Base-by-base conservation (phyloP, 2,329 filamentous ascomycete species). In the Clarireedia hainanense region DNA sequence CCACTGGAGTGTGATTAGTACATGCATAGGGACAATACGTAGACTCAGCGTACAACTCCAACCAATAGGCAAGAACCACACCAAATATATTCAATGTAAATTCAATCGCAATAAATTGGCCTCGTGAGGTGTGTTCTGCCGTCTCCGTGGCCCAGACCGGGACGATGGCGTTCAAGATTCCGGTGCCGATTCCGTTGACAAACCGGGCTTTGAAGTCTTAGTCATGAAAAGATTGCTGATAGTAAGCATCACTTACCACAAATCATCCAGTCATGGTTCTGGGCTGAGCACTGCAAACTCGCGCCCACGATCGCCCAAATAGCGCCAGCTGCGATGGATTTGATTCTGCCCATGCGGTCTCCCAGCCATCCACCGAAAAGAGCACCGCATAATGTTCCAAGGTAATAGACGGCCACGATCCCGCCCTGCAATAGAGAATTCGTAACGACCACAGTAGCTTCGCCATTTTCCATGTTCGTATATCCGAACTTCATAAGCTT, bases 11-110 rank as follows among this genome's bases (percentile, higher is more conserved):
- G 9, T 9, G 20, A 34, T 39, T n/a, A 10, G 50, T 46, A 57
- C 4, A 20, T 6, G 23, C 10, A n/a, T 47, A 17, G 27, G n/a
- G 6, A 47, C 17, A 15, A 23, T 24, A 27, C 23, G 23, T n/a
- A 43, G 36, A 10, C 26, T n/a, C 10, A 26, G 40, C 60, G 52
- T 61, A 63, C 62, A 63, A 66, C 50, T 76, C 74, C 7, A 77
- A 66, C 82, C 81, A 85, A 61, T 87, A 87, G 3, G 78, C 71
- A 37, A 84, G 74, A 20, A 84, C 80, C 0, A 88, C 83, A 57
- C 85, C 85, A 48, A 87, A 82, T 58, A 88, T 88, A 65, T 89
- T 89, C 7, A 88, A 69, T 0, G 84, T 88, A 60, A 89, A 89
- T 63, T 89, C 85, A 53, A 87, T 83, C 9, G 84, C 82, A 56